Conservation (phyloP, 768 basidiomycete genomes). For the Xerocomellus chrysenteron region DNA sequence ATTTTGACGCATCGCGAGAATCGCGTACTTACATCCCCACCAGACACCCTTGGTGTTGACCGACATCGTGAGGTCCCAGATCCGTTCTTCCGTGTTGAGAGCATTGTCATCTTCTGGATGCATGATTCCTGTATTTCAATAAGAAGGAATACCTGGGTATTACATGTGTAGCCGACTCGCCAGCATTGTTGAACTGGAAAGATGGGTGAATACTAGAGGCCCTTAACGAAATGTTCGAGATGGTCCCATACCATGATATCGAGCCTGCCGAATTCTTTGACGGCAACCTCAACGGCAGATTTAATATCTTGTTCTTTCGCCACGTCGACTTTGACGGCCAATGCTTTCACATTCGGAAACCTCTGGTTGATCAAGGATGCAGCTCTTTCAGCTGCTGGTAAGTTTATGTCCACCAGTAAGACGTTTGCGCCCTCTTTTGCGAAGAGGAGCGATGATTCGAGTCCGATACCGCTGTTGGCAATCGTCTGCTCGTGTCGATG, state of each 20-base stretch:
- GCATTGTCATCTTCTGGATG: slow-evolving; percentile 94
- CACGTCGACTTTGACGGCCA: slow-evolving; percentile 82
- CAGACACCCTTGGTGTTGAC: slow-evolving; percentile 99
- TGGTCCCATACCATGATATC: slow-evolving; percentile 79
- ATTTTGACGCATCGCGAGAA: slow-evolving; percentile 94
- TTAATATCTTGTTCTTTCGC: slow-evolving; percentile 86
- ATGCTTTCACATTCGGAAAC: slow-evolving; percentile 66
- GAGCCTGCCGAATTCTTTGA: slow-evolving; percentile 86
- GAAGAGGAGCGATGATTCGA: slow-evolving; percentile 94
- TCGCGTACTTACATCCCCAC: slow-evolving; percentile 99
- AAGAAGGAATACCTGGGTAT: neutral
- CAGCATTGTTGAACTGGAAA: slow-evolving; percentile 88
- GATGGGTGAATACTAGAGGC: neutral
- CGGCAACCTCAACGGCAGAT: slow-evolving; percentile 73
- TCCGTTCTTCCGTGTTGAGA: slow-evolving; percentile 91
- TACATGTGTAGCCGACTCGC: slow-evolving; percentile 35
- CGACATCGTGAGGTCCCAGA: slow-evolving; percentile 93
- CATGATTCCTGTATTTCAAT: slow-evolving; percentile 78
- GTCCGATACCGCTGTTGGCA: slow-evolving; percentile 80
- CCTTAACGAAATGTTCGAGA: neutral
- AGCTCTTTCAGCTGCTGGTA: slow-evolving; percentile 66
- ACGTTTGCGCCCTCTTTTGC: slow-evolving; percentile 93
- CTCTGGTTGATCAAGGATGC: slow-evolving; percentile 60
- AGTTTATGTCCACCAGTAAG: slow-evolving; percentile 85
- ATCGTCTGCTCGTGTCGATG: slow-evolving; percentile 9